Base-by-base conservation (phyloP, 352 stramenopile genomes). In the Phytophthora nicotianae region DNA sequence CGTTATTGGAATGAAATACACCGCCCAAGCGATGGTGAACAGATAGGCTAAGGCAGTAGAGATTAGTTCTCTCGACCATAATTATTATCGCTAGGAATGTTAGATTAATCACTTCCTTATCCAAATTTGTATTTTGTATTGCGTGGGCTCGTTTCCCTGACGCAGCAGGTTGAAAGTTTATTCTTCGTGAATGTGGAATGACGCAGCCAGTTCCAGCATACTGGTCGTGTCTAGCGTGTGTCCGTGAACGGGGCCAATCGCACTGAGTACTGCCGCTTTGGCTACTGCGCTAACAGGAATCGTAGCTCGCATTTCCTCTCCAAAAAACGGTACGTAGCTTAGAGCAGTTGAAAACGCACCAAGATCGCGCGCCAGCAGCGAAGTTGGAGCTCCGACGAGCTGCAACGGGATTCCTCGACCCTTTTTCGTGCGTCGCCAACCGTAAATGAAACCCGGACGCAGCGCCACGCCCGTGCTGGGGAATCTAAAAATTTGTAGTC, bases 361-460 rank as follows among this genome's bases (percentile, higher is more conserved):
- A 20, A 93, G 62, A 24, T 86, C 61, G 11, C 85, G 81, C 6
- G 73, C 78, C 1, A 92, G 48, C 47, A 90, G 68, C 29, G 71
- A 79, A 38, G 96, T 83, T 3, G 90, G 90, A 3, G 65, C 74
- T 10, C 90, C 90, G 19, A 86, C 58, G 19, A 92, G 58, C 27
- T 97, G 88, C 50, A 97, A 63, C 32, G 90, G 89, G 58, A 91
- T 61, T 35, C 79, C 81, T 65, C 54, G 57, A 62, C 72, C 81
- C 41, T 86, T 84, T 20, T 83, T 83, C 8, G 83, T 75, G 42
- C 79, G 83, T 33, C 89, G 77, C 65, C 74, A 78, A 19, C 91
- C 91, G 56, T 96, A 97, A 46, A 97, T 95, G 73, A 97, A 97
- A 23, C 91, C 91, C 19, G 90, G 89, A 35, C 89, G 81, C 26